Evolutionary conservation across 2,329 filamentous ascomycete genomes (phyloP).

Genomic region (Fusarium sp.): DNA sequence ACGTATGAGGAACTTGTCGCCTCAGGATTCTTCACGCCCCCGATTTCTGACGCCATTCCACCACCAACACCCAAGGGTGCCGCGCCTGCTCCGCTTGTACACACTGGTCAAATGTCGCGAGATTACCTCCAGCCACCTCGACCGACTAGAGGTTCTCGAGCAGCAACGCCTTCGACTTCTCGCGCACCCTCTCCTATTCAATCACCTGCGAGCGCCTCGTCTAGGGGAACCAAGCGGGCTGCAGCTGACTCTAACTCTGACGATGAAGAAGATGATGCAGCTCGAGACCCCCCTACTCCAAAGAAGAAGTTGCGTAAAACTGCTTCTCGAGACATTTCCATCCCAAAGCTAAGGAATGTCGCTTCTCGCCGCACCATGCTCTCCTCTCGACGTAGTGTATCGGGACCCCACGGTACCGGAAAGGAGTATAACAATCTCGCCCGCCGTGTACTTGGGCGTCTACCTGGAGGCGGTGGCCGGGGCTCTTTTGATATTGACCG

Average conservation of each 20-base stretch:
- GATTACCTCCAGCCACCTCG: constrained; percentile 40
- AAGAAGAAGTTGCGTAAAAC: constrained; percentile 70
- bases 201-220: constrained; percentile 55
- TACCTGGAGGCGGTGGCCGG: constrained; percentile 41
- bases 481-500: constrained; percentile 39
- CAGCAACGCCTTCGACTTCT: constrained; percentile 42
- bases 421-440: constrained; percentile 47
- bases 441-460: constrained; percentile 47
- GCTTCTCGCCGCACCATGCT: constrained; percentile 46
- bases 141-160: constrained; percentile 50
- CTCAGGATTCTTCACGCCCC: constrained; percentile 48
- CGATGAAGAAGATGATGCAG: constrained; percentile 51
- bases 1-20: constrained; percentile 48
- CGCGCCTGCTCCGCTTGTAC: constrained; percentile 40
- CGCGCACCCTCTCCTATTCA: constrained; percentile 45
- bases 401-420: constrained; percentile 41
- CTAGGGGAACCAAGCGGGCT: constrained; percentile 67
- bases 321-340: constrained; percentile 60
- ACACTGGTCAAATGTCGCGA: constrained; percentile 32
- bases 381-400: constrained; percentile 49
- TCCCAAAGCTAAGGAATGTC: constrained; percentile 53
- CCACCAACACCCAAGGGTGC: constrained; percentile 37
- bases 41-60: constrained; percentile 34
- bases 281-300: constrained; percentile 47
- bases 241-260: constrained; percentile 55